phyloP scores from a whole-genome alignment of 192 early-diverging fungal genomes.

The Dissophora globulifera region DNA sequence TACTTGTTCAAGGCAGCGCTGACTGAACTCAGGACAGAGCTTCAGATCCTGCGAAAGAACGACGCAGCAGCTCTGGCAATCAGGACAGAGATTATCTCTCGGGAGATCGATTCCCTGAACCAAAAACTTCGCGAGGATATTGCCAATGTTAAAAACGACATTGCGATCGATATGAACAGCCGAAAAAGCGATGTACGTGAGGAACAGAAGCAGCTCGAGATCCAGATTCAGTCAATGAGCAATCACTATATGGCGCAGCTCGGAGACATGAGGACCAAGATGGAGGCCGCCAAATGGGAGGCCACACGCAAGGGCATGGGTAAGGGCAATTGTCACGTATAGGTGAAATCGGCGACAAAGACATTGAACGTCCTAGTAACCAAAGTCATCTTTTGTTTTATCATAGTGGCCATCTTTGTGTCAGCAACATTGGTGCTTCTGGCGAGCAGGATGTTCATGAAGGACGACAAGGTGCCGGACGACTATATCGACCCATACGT shows the following conservation, averaged over 20 bases:
- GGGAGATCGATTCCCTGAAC: conserved; percentile 82
- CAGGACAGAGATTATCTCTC: conserved; percentile 74
- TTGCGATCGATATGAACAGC: conserved; percentile 91
- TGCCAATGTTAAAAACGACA: conserved; percentile 81
- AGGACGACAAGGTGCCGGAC: conserved; percentile 38
- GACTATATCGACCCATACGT: conserved; percentile 52
- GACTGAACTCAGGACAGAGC: conserved; percentile 82
- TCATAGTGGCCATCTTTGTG: conserved; percentile 43
- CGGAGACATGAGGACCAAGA: conserved; percentile 85
- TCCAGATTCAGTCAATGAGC: conserved; percentile 84
- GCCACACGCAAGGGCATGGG: conserved; percentile 80
- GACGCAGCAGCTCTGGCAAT: conserved; percentile 80
- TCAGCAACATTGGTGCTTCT: conserved; percentile 43
- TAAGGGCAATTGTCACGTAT: conserved; percentile 35
- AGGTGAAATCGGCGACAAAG: too few relatives aligned
- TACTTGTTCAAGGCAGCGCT: conserved; percentile 88
- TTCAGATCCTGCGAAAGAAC: conserved; percentile 79
- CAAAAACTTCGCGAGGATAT: conserved; percentile 83
- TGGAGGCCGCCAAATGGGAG: conserved; percentile 91
- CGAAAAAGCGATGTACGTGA: conserved; percentile 85
- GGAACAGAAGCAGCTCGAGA: conserved; percentile 80
- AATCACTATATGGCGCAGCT: conserved; percentile 86
- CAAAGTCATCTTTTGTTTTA: too few relatives aligned
- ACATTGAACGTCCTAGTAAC: too few relatives aligned
- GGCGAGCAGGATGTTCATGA: conserved; percentile 49